These are phyloP conservation scores for Cylindrodendrum hubeiense DNA, from an alignment of 2,329 filamentous ascomycete genomes.

Conservation along the genomic window DNA sequence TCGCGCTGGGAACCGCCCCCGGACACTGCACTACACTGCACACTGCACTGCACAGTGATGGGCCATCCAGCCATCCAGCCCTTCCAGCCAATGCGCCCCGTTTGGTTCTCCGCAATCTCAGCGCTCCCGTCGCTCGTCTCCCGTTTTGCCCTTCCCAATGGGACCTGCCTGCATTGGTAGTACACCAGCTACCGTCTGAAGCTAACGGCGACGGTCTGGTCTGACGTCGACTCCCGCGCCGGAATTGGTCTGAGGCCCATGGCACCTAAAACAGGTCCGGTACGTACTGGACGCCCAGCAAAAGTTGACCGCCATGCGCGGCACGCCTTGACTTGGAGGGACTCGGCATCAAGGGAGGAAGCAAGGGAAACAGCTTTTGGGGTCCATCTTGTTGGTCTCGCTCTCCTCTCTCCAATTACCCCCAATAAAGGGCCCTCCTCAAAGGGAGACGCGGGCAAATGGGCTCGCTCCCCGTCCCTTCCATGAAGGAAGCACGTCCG, in stretches of 20 bases:
- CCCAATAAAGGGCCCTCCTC: background rate
- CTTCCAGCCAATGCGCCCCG: constrained; percentile 14
- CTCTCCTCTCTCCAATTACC: background rate
- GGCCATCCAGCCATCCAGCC: too few species aligned
- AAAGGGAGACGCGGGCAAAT: background rate
- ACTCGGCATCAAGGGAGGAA: background rate
- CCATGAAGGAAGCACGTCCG: background rate
- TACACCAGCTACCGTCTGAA: constrained; percentile 15
- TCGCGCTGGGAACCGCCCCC: constrained; percentile 8
- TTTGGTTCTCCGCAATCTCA: constrained; percentile 22
- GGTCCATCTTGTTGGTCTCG: background rate
- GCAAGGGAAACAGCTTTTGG: background rate
- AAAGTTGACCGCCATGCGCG: constrained; percentile 8
- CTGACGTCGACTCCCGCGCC: constrained; percentile 16
- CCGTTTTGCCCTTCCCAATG: background rate
- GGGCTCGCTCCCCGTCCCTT: background rate
- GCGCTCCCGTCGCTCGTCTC: constrained; percentile 5
- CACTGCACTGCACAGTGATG: too few species aligned
- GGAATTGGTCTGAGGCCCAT: constrained; percentile 17
- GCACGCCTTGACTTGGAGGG: background rate
- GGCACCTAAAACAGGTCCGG: constrained; percentile 17
- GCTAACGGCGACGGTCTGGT: constrained; percentile 19
- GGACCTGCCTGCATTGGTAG: background rate
- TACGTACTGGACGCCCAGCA: background rate
- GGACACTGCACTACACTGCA: background rate